Evolutionary conservation across 768 basidiomycete genomes (phyloP).

Genomic region (Serendipita sp.): DNA sequence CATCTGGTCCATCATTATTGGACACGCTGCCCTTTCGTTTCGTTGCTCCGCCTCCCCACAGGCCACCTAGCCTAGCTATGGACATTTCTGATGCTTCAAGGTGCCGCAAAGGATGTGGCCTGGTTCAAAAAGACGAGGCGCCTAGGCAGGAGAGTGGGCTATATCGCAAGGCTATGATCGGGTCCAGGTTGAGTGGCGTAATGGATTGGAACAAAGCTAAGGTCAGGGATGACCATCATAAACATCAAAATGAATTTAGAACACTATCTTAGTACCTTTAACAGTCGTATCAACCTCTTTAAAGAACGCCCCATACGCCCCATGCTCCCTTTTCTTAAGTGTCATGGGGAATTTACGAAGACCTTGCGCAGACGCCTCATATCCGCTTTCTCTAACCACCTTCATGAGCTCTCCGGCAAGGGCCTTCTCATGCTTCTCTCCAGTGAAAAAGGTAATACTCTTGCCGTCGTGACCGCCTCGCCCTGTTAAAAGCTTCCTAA

Average conservation of each 20-base stretch:
- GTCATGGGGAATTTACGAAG: conserved; percentile 86
- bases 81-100: not conserved
- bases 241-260: not conserved
- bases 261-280: conserved; percentile 2
- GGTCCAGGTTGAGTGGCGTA: not conserved
- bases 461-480: conserved; percentile 81
- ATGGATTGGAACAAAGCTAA: not conserved
- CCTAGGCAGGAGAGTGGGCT: too few relatives aligned
- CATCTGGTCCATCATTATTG: conserved; percentile 2
- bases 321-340: conserved; percentile 90
- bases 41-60: not conserved
- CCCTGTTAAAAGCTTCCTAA: conserved; percentile 31
- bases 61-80: not conserved
- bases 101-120: too few relatives aligned
- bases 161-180: too few relatives aligned
- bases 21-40: conserved; percentile 1
- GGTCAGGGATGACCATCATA: not conserved
- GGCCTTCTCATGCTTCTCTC: conserved; percentile 66
- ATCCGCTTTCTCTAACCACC: conserved; percentile 76
- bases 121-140: too few relatives aligned
- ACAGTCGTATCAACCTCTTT: conserved; percentile 1
- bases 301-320: conserved; percentile 46
- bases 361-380: conserved; percentile 41
- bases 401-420: conserved; percentile 88
- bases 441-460: conserved; percentile 94